Percentiles rank a stretch among this genome's conserved stretches.
phyloP scores from a whole-genome alignment of 176 grass and related monocot species.

The Oryza officinalis region DNA sequence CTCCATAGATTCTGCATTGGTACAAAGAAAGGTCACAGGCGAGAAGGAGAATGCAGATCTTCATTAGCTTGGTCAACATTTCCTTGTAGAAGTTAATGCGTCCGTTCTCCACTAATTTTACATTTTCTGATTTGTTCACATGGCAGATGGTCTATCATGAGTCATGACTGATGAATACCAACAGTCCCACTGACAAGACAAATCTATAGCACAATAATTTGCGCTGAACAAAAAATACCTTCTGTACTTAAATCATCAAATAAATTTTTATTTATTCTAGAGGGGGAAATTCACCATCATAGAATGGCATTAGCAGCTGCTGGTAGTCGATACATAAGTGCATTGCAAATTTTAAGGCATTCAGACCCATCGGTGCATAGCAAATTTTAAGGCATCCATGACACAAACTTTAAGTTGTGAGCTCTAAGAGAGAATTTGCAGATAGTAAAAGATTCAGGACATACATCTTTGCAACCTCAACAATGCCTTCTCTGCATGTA shows the following conservation, averaged over 20 bases:
- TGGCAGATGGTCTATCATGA: neutral
- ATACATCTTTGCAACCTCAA: conserved; percentile 87
- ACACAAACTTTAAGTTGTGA: neutral
- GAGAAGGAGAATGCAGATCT: neutral
- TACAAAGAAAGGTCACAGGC: neutral
- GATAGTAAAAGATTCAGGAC: conserved; percentile 11
- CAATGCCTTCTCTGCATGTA: conserved; percentile 74
- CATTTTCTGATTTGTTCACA: neutral
- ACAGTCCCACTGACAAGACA: neutral
- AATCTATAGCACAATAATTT: neutral
- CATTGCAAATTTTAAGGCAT: neutral
- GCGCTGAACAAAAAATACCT: neutral
- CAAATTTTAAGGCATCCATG: neutral
- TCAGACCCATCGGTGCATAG: too few species aligned
- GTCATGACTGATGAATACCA: neutral
- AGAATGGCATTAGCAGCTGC: neutral
- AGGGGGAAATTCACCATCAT: neutral
- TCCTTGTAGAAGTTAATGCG: neutral
- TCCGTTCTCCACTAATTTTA: neutral
- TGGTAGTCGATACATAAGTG: neutral
- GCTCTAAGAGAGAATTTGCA: neutral
- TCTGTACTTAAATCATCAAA: neutral
- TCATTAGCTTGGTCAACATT: neutral
- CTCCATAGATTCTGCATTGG: conserved; percentile 66
- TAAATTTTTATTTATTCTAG: neutral